phyloP scores from a whole-genome alignment of 352 stramenopile genomes.

The Phytophthora cactorum region DNA sequence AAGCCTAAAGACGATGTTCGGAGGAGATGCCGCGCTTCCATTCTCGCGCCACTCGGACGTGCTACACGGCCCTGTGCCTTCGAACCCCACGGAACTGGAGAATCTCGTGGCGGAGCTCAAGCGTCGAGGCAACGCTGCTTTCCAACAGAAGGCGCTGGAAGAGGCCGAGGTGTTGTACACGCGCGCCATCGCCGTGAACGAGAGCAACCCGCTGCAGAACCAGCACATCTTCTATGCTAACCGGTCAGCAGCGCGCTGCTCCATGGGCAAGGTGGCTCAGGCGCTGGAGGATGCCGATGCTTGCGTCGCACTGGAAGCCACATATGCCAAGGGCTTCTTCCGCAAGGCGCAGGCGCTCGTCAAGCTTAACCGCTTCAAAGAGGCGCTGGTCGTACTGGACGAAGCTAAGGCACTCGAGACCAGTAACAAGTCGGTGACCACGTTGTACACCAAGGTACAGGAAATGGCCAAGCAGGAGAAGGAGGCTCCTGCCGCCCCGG shows the following conservation, averaged over 20 bases:
- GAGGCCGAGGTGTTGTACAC: constrained; percentile 97
- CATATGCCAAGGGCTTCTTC: constrained; percentile 87
- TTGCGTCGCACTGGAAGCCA: constrained; percentile 59
- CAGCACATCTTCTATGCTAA: constrained; percentile 91
- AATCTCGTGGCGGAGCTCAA: constrained; percentile 89
- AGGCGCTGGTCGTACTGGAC: constrained; percentile 70
- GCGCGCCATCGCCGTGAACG: constrained; percentile 92
- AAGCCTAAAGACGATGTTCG: constrained; percentile 54
- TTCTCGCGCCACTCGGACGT: constrained; percentile 87
- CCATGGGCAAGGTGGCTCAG: constrained; percentile 75
- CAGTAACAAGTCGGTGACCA: constrained; percentile 73
- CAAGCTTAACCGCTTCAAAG: constrained; percentile 71
- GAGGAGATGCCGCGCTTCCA: constrained; percentile 66
- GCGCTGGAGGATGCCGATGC: constrained; percentile 77
- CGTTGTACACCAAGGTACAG: constrained; percentile 68
- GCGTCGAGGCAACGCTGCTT: constrained; percentile 87
- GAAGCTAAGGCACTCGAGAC: constrained; percentile 67
- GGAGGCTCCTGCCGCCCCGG: constrained; percentile 35
- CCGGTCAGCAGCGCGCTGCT: constrained; percentile 81
- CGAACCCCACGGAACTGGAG: constrained; percentile 53
- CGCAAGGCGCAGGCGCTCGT: constrained; percentile 81
- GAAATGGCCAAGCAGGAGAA: constrained; percentile 69
- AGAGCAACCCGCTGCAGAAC: constrained; percentile 53
- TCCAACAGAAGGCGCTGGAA: constrained; percentile 84
- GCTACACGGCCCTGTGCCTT: constrained; percentile 59